These are phyloP conservation scores for Pascua sp. DNA, from an alignment of 1,284 basidiomycete species.

Conservation along the genomic window DNA sequence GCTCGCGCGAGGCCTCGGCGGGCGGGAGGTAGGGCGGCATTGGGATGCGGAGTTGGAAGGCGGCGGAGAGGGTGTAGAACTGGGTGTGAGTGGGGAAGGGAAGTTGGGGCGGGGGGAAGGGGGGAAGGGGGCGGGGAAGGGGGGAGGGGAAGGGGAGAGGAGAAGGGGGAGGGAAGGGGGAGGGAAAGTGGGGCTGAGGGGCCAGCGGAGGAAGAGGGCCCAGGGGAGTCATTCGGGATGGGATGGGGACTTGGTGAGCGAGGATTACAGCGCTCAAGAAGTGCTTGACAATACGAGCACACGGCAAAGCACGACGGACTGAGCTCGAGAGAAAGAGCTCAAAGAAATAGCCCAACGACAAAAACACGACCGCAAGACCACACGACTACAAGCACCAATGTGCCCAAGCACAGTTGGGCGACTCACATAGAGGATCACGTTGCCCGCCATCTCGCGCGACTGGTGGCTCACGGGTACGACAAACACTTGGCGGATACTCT, in stretches of 20 bases:
- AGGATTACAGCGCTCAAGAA: too few relatives aligned
- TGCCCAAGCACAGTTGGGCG: neutral
- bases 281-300: too few relatives aligned
- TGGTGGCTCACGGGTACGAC: constrained; percentile 82
- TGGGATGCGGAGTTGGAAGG: constrained; percentile 83
- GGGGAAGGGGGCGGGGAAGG: too few relatives aligned
- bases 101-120: too few relatives aligned
- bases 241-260: too few relatives aligned
- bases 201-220: too few relatives aligned
- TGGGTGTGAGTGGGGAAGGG: constrained; percentile 12
- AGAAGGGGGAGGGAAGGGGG: constrained; percentile 55
- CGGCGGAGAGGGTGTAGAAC: constrained; percentile 80
- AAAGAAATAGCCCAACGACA: too few relatives aligned
- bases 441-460: constrained; percentile 81
- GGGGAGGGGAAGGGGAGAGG: constrained; percentile 64
- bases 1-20: constrained; percentile 73
- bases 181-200: too few relatives aligned
- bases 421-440: constrained; percentile 73
- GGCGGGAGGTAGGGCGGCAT: constrained; percentile 93
- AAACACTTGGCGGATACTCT: constrained; percentile 67
- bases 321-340: too few relatives aligned
- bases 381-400: neutral
- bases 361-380: too few relatives aligned
- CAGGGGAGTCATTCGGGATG: too few relatives aligned
- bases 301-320: too few relatives aligned